A percentile compares a stretch with the other conserved stretches of the same genome.
Evolutionary conservation across 305 asterid genomes (phyloP).

Genomic region (Fraxinus dipetala): DNA sequence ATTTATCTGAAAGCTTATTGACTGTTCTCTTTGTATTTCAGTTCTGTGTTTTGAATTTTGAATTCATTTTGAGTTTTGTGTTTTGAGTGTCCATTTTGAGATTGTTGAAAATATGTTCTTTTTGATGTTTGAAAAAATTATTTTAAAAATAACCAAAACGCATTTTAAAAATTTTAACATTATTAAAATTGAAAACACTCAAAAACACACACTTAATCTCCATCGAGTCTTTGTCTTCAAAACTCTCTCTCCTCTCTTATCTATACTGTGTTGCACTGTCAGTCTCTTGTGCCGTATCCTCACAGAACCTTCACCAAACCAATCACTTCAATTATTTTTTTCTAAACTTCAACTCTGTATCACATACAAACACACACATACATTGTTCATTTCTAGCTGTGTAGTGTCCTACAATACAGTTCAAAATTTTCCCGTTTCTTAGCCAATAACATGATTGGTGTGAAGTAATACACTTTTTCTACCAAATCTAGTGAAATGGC

Average conservation of each 20-base stretch:
- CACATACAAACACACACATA: conserved; percentile 6
- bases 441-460: not conserved
- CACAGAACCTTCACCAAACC: conserved; percentile 33
- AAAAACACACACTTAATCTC: too few species aligned
- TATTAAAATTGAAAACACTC: too few species aligned
- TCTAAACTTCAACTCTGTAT: conserved; percentile 11
- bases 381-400: not conserved
- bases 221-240: not conserved
- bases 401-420: not conserved
- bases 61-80: too few species aligned
- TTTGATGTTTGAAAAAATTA: too few species aligned
- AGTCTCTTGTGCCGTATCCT: conserved; percentile 63
- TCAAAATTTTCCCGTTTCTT: not conserved
- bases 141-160: too few species aligned
- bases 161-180: too few species aligned
- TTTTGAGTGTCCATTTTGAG: too few species aligned
- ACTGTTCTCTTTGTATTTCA: too few species aligned
- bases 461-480: not conserved
- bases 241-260: conserved; percentile 28
- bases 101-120: too few species aligned
- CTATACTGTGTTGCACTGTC: conserved; percentile 40
- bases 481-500: conserved; percentile 32
- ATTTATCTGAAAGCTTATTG: too few species aligned
- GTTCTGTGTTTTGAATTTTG: too few species aligned
- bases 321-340: conserved; percentile 23